Evolutionary conservation across 169 alveolate genomes (phyloP).

Genomic region (Cryptosporidium parvum): DNA sequence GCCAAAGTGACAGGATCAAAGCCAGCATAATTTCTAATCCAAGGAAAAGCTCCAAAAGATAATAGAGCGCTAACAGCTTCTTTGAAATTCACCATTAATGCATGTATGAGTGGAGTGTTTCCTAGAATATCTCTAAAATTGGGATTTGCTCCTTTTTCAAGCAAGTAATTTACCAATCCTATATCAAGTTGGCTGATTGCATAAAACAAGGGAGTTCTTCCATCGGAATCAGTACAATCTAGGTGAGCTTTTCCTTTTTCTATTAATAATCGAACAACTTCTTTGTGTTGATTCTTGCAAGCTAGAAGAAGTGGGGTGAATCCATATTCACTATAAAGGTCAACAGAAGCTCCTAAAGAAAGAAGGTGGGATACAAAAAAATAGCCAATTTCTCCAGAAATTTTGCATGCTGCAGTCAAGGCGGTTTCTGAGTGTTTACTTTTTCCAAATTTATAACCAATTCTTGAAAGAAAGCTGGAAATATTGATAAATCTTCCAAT

Average conservation of each 20-base stretch:
- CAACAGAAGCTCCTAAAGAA: conserved; percentile 65
- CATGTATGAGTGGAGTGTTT: conserved; percentile 70
- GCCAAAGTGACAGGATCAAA: conserved; percentile 71
- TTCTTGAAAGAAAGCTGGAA: conserved; percentile 41
- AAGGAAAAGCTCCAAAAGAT: conserved; percentile 61
- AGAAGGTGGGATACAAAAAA: conserved; percentile 64
- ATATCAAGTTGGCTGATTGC: conserved; percentile 67
- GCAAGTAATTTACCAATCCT: conserved; percentile 26
- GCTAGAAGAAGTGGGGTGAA: conserved; percentile 61
- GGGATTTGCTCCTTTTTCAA: conserved; percentile 67
- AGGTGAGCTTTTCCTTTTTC: conserved; percentile 42
- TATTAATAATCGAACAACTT: conserved; percentile 37
- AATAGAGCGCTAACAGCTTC: conserved; percentile 34
- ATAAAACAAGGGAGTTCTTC: conserved; percentile 67
- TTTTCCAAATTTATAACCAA: conserved; percentile 62
- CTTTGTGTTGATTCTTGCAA: conserved; percentile 57
- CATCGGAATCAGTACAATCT: conserved; percentile 63
- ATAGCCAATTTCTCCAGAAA: conserved; percentile 69
- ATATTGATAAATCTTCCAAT: conserved; percentile 50
- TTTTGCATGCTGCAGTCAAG: conserved; percentile 63
- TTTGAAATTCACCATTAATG: conserved; percentile 58
- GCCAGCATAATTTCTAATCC: conserved; percentile 61
- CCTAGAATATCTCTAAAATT: conserved; percentile 63
- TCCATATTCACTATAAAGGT: conserved; percentile 41
- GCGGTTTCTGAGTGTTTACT: conserved; percentile 70